phyloP scores from a whole-genome alignment of 768 basidiomycete species.

The Agaricus blazei region DNA sequence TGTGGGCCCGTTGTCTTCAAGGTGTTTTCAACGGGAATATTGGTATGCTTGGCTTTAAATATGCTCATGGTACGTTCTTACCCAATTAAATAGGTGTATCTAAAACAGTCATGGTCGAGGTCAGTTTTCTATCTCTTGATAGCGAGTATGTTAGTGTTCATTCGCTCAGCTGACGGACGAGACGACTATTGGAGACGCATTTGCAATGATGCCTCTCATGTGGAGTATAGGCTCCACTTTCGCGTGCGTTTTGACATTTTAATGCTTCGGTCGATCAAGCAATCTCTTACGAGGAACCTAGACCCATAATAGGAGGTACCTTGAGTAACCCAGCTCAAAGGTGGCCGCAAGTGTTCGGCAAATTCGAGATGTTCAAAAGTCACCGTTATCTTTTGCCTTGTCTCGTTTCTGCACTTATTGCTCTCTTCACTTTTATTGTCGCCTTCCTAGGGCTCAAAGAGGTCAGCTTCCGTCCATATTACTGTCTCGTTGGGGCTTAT shows the following conservation, averaged over 20 bases:
- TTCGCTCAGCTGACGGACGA: conserved; percentile 27
- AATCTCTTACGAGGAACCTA: conserved; percentile 16
- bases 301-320: conserved; percentile 62
- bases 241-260: conserved; percentile 18
- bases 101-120: conserved; percentile 44
- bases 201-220: conserved; percentile 27
- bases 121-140: conserved; percentile 5
- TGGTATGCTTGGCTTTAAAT: conserved; percentile 9
- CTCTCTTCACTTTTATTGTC: conserved; percentile 29
- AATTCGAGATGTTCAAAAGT: conserved; percentile 24
- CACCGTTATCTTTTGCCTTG: conserved; percentile 50
- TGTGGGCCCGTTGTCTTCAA: conserved; percentile 25
- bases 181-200: conserved; percentile 35
- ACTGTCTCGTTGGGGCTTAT: not conserved
- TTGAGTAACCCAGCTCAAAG: conserved; percentile 55
- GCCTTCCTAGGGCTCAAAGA: conserved; percentile 37
- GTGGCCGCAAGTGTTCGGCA: conserved; percentile 56
- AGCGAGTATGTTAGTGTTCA: not conserved
- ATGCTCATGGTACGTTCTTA: not conserved
- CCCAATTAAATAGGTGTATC: conserved; percentile 28
- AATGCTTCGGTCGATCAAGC: not conserved
- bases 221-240: conserved; percentile 29
- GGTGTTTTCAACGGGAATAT: conserved; percentile 36
- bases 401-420: conserved; percentile 27
- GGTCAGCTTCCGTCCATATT: conserved; percentile 20